Percentiles rank a stretch among this genome's conserved stretches.
Conservation (phyloP, 2,329 filamentous ascomycete genomes). For the Calonectria pteridis region DNA sequence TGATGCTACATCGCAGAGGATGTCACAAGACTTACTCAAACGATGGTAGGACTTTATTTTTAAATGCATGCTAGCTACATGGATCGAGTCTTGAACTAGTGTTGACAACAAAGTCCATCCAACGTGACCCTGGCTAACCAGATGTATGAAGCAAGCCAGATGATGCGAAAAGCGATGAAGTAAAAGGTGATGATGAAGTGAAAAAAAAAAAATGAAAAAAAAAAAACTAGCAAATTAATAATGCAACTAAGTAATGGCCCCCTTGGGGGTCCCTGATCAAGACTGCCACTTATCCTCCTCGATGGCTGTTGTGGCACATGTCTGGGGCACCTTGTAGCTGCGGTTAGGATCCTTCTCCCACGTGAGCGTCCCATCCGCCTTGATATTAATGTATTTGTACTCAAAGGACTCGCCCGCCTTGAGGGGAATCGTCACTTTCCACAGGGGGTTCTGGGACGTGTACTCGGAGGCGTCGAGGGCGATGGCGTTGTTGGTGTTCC, state of each 20-base stretch:
- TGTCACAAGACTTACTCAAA: background rate
- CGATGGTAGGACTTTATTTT: background rate
- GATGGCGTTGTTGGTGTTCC: constrained; percentile 68
- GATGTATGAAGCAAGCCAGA: background rate
- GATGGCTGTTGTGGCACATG: constrained; percentile 45
- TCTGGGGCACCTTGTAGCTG: constrained; percentile 48
- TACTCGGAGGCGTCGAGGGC: constrained; percentile 71
- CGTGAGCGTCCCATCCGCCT: constrained; percentile 63
- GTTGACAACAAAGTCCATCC: background rate
- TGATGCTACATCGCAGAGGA: background rate
- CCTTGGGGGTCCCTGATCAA: background rate
- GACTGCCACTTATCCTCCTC: constrained; percentile 49
- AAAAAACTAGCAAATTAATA: background rate
- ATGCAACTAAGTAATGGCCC: too few species aligned
- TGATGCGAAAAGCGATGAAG: background rate
- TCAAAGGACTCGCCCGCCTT: constrained; percentile 67
- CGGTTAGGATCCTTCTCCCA: constrained; percentile 76
- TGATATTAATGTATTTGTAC: constrained; percentile 78
- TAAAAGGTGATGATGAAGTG: too few species aligned
- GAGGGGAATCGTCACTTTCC: constrained; percentile 69
- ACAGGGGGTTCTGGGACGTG: constrained; percentile 69
- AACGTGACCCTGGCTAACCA: background rate
- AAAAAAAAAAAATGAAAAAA: too few species aligned
- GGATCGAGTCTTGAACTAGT: background rate
- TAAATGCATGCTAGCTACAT: too few species aligned